These are phyloP conservation scores for Gossypium gossypioides DNA, from an alignment of 441 rosid species.

Conservation along the genomic window DNA sequence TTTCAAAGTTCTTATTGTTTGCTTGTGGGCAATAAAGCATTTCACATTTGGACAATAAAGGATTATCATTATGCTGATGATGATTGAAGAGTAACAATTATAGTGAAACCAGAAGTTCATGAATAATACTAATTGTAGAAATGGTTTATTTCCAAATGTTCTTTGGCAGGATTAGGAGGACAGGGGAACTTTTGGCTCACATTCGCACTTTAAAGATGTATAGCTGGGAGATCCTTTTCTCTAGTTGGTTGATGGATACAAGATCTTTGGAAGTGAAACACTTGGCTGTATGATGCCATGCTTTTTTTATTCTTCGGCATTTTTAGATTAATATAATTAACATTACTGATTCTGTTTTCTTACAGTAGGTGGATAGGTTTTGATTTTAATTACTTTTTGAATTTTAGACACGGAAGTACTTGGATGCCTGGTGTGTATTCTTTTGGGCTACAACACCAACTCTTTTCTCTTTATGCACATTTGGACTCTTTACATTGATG, in stretches of 20 bases:
- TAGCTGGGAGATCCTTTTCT: conserved; percentile 81
- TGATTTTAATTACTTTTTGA: conserved; percentile 15
- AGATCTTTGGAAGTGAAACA: conserved; percentile 77
- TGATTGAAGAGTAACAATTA: neutral
- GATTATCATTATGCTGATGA: neutral
- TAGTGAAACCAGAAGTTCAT: neutral
- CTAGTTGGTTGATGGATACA: conserved; percentile 69
- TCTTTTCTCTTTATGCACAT: conserved; percentile 77
- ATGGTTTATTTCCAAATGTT: conserved; percentile 14
- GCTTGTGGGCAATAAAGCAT: neutral
- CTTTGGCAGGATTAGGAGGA: conserved; percentile 68
- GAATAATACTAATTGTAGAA: neutral
- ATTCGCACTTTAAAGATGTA: conserved; percentile 84
- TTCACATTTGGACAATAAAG: neutral
- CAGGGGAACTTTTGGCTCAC: conserved; percentile 78
- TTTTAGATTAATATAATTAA: neutral
- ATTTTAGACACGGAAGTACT: conserved; percentile 72
- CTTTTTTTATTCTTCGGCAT: conserved; percentile 8
- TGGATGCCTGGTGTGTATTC: conserved; percentile 99
- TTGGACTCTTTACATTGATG: conserved; percentile 77
- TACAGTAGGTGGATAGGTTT: conserved; percentile 5
- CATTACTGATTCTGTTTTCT: conserved; percentile 3
- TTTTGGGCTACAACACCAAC: conserved; percentile 97
- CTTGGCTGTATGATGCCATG: conserved; percentile 50
- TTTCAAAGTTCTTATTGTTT: neutral